These are phyloP conservation scores for Pneumocystis wakefieldiae DNA, from an alignment of 1,139 yeast species.

Conservation along the genomic window DNA sequence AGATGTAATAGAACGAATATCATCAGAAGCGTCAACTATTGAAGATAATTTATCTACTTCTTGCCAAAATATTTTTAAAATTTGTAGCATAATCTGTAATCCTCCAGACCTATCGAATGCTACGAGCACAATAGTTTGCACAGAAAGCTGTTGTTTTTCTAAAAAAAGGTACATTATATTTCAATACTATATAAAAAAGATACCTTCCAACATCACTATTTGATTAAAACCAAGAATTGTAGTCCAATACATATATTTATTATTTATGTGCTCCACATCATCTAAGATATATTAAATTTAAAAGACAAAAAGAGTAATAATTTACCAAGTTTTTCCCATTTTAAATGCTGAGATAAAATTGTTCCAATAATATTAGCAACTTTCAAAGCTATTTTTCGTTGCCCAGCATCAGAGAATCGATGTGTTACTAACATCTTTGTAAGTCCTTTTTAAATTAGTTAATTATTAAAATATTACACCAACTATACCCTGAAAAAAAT, in stretches of 20 bases:
- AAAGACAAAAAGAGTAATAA: not conserved
- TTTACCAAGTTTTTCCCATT: slow-evolving; percentile 11
- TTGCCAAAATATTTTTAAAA: slow-evolving; percentile 18
- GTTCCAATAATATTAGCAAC: slow-evolving; percentile 22
- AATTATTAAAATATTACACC: not conserved
- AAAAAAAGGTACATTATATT: slow-evolving; percentile 9
- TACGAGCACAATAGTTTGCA: slow-evolving; percentile 7
- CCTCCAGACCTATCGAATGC: slow-evolving; percentile 18
- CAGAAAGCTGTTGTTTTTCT: slow-evolving; percentile 10
- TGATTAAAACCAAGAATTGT: slow-evolving; percentile 12
- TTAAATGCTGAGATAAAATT: slow-evolving; percentile 19
- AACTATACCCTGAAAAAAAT: slow-evolving; percentile 19
- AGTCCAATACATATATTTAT: slow-evolving; percentile 14
- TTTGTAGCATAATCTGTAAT: slow-evolving; percentile 14
- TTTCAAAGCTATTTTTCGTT: slow-evolving; percentile 19
- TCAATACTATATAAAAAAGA: slow-evolving; percentile 9
- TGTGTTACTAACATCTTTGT: slow-evolving; percentile 16
- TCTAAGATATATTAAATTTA: slow-evolving; percentile 1
- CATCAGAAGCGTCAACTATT: slow-evolving; percentile 9
- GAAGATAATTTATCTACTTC: slow-evolving; percentile 13
- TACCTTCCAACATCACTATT: slow-evolving; percentile 16
- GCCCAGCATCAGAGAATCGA: slow-evolving; percentile 18
- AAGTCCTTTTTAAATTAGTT: slow-evolving; percentile 9
- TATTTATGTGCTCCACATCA: slow-evolving; percentile 6
- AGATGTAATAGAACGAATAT: not conserved